A percentile compares a stretch with the other conserved stretches of the same genome.
These are phyloP conservation scores for Amauroascus niger DNA, from an alignment of 2,329 filamentous ascomycete species.

Conservation along the genomic window DNA sequence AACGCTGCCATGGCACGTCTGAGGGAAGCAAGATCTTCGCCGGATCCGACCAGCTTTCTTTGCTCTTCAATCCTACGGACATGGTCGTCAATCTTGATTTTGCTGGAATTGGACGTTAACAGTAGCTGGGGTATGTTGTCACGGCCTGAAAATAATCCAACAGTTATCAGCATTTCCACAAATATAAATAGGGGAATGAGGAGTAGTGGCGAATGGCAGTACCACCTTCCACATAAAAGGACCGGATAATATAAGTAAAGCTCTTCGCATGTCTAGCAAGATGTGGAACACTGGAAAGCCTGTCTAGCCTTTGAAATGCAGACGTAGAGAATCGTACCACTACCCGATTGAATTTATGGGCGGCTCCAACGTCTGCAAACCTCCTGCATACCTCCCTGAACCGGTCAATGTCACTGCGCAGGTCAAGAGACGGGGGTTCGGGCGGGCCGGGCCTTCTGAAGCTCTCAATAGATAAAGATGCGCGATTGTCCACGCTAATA, in stretches of 20 bases:
- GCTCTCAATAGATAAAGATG: conserved; percentile 48
- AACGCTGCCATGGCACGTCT: conserved; percentile 50
- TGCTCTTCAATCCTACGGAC: conserved; percentile 30
- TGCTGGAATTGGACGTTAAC: conserved; percentile 16
- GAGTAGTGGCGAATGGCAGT: conserved; percentile 7
- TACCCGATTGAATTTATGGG: conserved; percentile 43
- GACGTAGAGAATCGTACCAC: conserved; percentile 42
- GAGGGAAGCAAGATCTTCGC: conserved; percentile 45
- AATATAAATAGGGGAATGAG: background rate
- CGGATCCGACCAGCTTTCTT: conserved; percentile 40
- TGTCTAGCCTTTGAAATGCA: conserved; percentile 41
- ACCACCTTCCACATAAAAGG: conserved; percentile 44
- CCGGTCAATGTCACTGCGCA: conserved; percentile 18
- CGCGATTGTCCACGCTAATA: conserved; percentile 43
- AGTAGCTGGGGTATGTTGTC: conserved; percentile 17
- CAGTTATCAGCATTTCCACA: background rate
- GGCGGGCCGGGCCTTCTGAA: conserved; percentile 39
- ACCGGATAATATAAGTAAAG: conserved; percentile 47
- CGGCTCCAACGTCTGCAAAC: conserved; percentile 41
- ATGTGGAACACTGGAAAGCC: conserved; percentile 39
- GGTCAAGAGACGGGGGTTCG: conserved; percentile 16
- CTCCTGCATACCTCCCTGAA: conserved; percentile 41
- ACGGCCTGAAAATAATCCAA: conserved; percentile 8
- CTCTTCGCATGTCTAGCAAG: conserved; percentile 44
- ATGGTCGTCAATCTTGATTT: conserved; percentile 20